phyloP scores from a whole-genome alignment of 2,329 filamentous ascomycete species.

The Botrytis cinerea region DNA sequence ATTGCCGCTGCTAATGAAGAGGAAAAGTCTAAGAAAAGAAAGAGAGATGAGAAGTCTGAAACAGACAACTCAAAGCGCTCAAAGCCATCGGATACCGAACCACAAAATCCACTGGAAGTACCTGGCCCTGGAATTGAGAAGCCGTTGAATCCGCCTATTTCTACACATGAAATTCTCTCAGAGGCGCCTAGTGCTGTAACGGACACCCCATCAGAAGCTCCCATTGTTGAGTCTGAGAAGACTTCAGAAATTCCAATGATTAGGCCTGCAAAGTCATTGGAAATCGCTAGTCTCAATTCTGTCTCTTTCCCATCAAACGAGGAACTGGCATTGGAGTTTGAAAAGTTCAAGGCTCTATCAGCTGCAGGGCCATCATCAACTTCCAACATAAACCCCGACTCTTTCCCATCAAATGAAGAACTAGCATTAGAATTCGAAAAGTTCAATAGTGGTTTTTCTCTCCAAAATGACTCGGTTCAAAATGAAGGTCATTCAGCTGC shows the following conservation, averaged over 20 bases:
- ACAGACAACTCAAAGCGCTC: not conserved
- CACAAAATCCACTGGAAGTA: not conserved
- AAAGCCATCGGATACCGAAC: not conserved
- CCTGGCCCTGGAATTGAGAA: not conserved
- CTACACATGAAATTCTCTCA: not conserved
- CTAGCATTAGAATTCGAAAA: slow-evolving; percentile 11
- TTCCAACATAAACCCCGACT: not conserved
- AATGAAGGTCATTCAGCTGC: not conserved
- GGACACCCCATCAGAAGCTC: not conserved
- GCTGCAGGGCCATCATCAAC: not conserved
- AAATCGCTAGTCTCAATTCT: not conserved
- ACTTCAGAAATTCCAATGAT: not conserved
- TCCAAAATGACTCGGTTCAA: not conserved
- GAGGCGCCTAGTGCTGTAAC: not conserved
- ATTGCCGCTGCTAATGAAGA: slow-evolving; percentile 1
- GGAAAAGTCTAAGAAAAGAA: slow-evolving; percentile 20
- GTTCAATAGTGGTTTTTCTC: slow-evolving; percentile 3
- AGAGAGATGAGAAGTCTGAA: not conserved
- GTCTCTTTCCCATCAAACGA: slow-evolving; percentile 9
- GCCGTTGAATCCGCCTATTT: not conserved
- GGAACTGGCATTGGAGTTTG: slow-evolving; percentile 4
- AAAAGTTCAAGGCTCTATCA: not conserved
- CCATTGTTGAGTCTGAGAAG: not conserved
- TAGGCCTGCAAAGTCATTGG: not conserved
- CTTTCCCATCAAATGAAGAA: slow-evolving; percentile 12